Base-by-base conservation (phyloP, 164 flowering plant genomes). In the Macadamia integrifolia region DNA sequence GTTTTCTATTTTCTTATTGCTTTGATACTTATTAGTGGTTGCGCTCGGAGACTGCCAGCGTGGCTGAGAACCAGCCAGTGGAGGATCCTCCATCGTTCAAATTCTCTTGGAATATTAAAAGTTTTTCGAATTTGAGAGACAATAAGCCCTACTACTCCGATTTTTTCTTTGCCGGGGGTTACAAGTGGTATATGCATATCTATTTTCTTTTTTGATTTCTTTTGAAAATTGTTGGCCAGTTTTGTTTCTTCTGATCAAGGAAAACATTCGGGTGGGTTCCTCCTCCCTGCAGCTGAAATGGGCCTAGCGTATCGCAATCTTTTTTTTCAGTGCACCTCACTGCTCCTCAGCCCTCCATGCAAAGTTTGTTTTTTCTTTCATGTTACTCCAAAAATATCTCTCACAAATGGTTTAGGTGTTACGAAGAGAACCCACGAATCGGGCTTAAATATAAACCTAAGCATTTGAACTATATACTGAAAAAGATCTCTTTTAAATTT, bases 71-170 rank as follows among this genome's bases (percentile, higher is more conserved):
- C 72, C 94, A 80, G 77, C 81, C 76, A 6, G 80, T 75, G 29
- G 90, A 87, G 72, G 92, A 89, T 72, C 89, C 95, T 63, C 88
- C 73, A 0, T 44, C 88, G 23, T 7, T 74, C 88, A 1, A 71
- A 69, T 89, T 86, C 74, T 81, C 88, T 0, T 89, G 95, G 95
- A 82, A 84, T 12, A 86, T 87, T 31, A 88, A 84, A 61, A 86
- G 82, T 53, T 89, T 89, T 62, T 60, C 88, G 69, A 81, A 89
- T 77, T 65, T 89, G 77, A 89, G 80, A 70, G 75, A 80, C 42
- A 87, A 85, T 81, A 89, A 87, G 82, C 89, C 23, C 23, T 23
- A 86, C 67, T 87, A 89, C 65, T 89, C 92, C 0, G 92, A 89
- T 0, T 12, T 80, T 28, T 89, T 89, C 50, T 1, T 75, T 0